Base-by-base conservation (phyloP, 1,284 basidiomycete species). In the Fomitopsis pinicola region DNA sequence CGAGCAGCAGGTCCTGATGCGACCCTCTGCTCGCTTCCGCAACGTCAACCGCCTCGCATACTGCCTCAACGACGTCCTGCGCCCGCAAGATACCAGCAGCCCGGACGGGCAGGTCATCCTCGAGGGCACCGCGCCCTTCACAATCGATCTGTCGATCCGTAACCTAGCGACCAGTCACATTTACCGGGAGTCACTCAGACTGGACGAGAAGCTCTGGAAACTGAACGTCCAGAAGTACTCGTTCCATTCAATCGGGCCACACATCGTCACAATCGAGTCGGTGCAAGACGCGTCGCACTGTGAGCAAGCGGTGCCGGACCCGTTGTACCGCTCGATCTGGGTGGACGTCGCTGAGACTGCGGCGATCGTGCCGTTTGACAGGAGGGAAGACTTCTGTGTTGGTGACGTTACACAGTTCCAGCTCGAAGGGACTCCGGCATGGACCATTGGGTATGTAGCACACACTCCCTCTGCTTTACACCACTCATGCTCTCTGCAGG, bases 311-410 rank as follows among this genome's bases (percentile, higher is more conserved):
- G 80, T 84, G 26, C 74, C 85, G 42, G 88, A 94, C 68, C 82
- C 83, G n/a, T 79, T 86, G 62, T 77, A 77, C 36, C 80, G 85
- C 62, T 83, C 84, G 38, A 83, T 94, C 46, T 87, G 87, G 82
- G 82, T 94, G 28, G 94, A 97, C 65, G 95, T 98, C 10, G 93
- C 95, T 6, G 97, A 98, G 75, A 95, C 93, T 1, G 97, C 97
- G 8, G 88, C 93, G 9, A 96, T 99, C 62, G 84, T 95, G 40
- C 87, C 95, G 0, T 86, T 94, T 64, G 90, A 91, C 65, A 79
- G 88, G 50, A 83, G 88, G 56, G 81, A 81, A 64, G 89, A 98
- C 73, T 89, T 92, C 67, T 99, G 97, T 74, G 91, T 95, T 9
- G 97, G 96, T 30, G 96, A 98, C 68, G 82, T 86, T 55, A 83